These are phyloP conservation scores for Leptographium galeiforme DNA, from an alignment of 2,329 filamentous ascomycete genomes.

Conservation along the genomic window DNA sequence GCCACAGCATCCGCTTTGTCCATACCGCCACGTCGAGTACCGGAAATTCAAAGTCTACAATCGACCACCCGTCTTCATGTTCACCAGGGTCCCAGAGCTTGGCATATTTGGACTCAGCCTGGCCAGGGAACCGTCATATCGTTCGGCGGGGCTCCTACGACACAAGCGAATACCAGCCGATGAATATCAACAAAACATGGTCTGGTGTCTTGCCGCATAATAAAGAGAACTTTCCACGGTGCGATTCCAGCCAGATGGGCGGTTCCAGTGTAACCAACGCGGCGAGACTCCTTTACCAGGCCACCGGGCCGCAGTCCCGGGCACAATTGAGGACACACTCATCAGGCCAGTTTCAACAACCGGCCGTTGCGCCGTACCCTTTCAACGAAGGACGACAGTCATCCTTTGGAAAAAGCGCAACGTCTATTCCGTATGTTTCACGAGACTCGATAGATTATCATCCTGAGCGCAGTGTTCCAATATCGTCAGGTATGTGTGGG, in stretches of 20 bases:
- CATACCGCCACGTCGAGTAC: neutral
- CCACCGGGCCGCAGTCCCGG: neutral
- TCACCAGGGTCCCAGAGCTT: neutral
- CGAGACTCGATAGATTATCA: neutral
- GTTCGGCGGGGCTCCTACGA: neutral
- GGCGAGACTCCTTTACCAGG: neutral
- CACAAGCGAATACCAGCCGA: neutral
- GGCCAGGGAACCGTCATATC: too few species aligned
- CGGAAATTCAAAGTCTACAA: neutral
- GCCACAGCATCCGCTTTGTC: constrained; percentile 44
- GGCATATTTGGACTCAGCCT: neutral
- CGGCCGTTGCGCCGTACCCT: neutral
- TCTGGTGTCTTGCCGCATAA: constrained; percentile 1
- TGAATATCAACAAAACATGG: constrained; percentile 7
- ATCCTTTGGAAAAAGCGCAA: neutral
- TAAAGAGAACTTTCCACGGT: constrained; percentile 7
- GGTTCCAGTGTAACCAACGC: neutral
- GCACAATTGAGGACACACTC: neutral
- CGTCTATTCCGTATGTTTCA: neutral
- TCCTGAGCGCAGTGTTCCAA: neutral
- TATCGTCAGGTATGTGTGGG: neutral
- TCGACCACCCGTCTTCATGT: neutral
- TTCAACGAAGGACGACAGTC: neutral
- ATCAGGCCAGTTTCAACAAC: neutral
- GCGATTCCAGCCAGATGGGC: neutral